These are phyloP conservation scores for Evernia prunastri DNA, from an alignment of 495 filamentous ascomycete species.

Conservation along the genomic window DNA sequence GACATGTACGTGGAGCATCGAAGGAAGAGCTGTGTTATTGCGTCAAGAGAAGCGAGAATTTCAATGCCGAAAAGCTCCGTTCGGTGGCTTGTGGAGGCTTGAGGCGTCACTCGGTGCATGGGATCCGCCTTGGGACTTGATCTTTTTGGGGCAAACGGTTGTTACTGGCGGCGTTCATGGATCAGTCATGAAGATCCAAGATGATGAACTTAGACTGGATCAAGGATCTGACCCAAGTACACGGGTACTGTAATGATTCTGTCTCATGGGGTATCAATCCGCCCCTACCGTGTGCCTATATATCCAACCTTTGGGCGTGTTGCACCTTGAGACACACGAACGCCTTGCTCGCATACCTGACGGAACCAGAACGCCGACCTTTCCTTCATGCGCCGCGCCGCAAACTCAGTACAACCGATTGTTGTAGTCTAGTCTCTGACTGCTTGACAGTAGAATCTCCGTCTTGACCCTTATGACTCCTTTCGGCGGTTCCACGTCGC, in stretches of 20 bases:
- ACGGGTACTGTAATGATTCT: neutral
- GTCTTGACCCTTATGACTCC: neutral
- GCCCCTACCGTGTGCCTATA: neutral
- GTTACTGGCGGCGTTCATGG: too few relatives aligned
- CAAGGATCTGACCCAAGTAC: neutral
- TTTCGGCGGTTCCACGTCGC: neutral
- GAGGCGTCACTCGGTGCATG: too few relatives aligned
- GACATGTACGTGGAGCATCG: too few relatives aligned
- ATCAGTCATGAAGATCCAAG: too few relatives aligned
- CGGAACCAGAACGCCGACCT: neutral
- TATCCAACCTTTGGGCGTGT: neutral
- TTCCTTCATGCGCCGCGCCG: neutral
- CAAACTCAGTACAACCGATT: neutral
- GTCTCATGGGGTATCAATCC: neutral
- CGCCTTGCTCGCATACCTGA: neutral
- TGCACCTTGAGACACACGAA: neutral
- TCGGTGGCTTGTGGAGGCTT: too few relatives aligned
- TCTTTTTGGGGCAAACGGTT: too few relatives aligned
- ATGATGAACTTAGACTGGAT: too few relatives aligned
- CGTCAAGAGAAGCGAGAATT: too few relatives aligned
- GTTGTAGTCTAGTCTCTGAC: neutral
- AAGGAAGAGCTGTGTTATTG: too few relatives aligned
- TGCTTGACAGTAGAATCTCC: neutral
- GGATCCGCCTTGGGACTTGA: too few relatives aligned
- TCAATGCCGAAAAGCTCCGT: too few relatives aligned